phyloP scores from a whole-genome alignment of 2,329 filamentous ascomycete species.

The Exophiala lecanii-corni region DNA sequence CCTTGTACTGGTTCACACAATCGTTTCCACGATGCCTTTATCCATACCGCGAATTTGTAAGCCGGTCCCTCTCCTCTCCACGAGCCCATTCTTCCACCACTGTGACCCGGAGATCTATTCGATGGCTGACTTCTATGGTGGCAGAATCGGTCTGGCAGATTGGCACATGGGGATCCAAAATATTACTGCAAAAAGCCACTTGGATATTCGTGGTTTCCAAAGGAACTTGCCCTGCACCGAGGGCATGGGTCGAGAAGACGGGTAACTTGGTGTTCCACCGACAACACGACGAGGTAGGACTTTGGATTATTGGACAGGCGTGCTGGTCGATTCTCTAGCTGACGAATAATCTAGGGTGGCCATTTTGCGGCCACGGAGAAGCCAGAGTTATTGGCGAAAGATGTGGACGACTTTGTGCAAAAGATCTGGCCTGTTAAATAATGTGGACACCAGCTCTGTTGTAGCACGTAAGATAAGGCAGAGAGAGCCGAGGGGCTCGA shows the following conservation, averaged over 20 bases:
- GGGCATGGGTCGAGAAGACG: constrained; percentile 18
- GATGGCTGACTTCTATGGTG: too few relatives aligned
- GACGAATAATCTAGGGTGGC: constrained; percentile 39
- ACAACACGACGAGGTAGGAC: constrained; percentile 36
- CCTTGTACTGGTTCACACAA: constrained; percentile 36
- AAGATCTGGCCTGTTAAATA: constrained; percentile 7
- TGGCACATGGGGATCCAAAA: constrained; percentile 18
- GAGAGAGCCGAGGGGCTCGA: too few relatives aligned
- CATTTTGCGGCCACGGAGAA: constrained; percentile 49
- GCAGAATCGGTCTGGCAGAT: too few relatives aligned
- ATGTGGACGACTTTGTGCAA: constrained; percentile 35
- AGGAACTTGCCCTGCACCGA: constrained; percentile 41
- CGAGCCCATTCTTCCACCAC: too few relatives aligned
- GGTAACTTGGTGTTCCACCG: constrained; percentile 15
- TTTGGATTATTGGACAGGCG: too few relatives aligned
- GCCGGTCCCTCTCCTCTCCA: neutral
- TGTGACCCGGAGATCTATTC: too few relatives aligned
- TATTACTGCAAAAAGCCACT: constrained; percentile 41
- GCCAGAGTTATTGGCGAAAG: constrained; percentile 40
- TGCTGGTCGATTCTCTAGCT: too few relatives aligned
- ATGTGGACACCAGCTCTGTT: too few relatives aligned
- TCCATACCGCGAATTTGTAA: constrained; percentile 25
- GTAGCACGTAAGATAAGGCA: too few relatives aligned
- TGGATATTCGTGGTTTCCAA: constrained; percentile 44
- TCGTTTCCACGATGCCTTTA: constrained; percentile 34